Evolutionary conservation across 768 basidiomycete genomes (phyloP), one percentile per base, ranked within the genome.

Genomic region (Lanmaoa rubissima): DNA sequence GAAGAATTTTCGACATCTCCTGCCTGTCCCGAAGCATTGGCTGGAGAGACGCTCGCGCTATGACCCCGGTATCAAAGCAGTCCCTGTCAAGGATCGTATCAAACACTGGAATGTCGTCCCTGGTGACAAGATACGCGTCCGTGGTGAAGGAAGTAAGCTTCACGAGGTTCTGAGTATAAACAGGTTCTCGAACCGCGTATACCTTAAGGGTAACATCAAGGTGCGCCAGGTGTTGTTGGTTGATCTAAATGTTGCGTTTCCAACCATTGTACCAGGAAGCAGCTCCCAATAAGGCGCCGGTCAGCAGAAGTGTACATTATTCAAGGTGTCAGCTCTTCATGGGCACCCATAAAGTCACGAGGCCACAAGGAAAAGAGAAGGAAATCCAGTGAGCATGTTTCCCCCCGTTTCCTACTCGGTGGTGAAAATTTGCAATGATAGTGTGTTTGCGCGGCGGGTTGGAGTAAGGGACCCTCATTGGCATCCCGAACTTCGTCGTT

Each of bases 71-170:
- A 44, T 75, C 52, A 88, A 88, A 68, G 80, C 81, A 40, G 84
- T 82, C 44, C 78, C 80, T 13, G 79, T 82, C 12, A 78, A 79
- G 55, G 86, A 91, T 64, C 79, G 92, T 46, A 88, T 94, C 51
- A 88, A 90, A 69, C 83, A 82, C 67, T 94, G 92, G 92, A 94
- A 93, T 66, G 81, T 94, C 58, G 86, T 91, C 35, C 90, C 92
- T 6, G 92, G 92, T 8, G 92, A 94, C 74, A 82, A 80, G 52
- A 83, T 94, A 65, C 82, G 87, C 48, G 60, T 92, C 53, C 79
- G 82, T 8, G 87, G 88, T 26, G 86, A 90, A 69, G 76, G 77
- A 58, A 76, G 77, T 28, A 81, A 78, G 16, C 64, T 92, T 35
- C 83, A 84, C 45, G 86, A 92, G 66, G 90, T 94, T 36, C 72